A percentile compares a stretch with the other conserved stretches of the same genome.
These are phyloP conservation scores for Annulohypoxylon bovei DNA, from an alignment of 495 filamentous ascomycete species.

Conservation along the genomic window DNA sequence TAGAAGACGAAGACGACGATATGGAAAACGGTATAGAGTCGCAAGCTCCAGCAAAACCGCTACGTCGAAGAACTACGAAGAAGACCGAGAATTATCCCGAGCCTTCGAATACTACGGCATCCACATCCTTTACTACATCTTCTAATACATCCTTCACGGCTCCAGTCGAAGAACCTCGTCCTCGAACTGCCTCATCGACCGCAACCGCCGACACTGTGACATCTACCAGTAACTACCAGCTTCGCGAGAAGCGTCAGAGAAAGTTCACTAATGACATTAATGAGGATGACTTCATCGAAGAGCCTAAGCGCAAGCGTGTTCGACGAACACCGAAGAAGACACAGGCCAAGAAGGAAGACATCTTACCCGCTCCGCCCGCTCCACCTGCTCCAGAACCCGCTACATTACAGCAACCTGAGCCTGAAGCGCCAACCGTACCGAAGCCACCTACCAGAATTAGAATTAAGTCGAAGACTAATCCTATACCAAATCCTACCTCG, in stretches of 20 bases:
- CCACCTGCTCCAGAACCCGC: conserved; percentile 13
- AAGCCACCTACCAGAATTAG: conserved; percentile 39
- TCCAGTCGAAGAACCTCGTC: conserved; percentile 39
- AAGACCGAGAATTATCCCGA: conserved; percentile 25
- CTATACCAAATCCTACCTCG: conserved; percentile 14
- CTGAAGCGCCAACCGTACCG: conserved; percentile 4
- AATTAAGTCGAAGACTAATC: conserved; percentile 20
- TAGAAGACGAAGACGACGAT: conserved; percentile 7
- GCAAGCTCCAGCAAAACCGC: conserved; percentile 12
- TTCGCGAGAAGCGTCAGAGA: conserved; percentile 45
- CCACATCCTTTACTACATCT: too few species aligned
- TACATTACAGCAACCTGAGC: conserved; percentile 17
- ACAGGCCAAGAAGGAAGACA: conserved; percentile 13
- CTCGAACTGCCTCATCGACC: conserved; percentile 43
- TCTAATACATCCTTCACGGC: conserved; percentile 13
- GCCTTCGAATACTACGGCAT: conserved; percentile 26
- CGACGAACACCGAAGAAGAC: conserved; percentile 41
- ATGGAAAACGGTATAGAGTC: conserved; percentile 10
- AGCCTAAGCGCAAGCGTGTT: conserved; percentile 42
- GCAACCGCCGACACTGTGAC: conserved; percentile 41
- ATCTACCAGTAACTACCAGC: conserved; percentile 44
- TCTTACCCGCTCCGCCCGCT: not conserved
- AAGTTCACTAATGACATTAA: conserved; percentile 43
- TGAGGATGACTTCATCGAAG: conserved; percentile 36
- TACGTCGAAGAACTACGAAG: conserved; percentile 28